These are phyloP conservation scores for Tagetes erecta DNA, from an alignment of 129 eudicot species.

Conservation along the genomic window DNA sequence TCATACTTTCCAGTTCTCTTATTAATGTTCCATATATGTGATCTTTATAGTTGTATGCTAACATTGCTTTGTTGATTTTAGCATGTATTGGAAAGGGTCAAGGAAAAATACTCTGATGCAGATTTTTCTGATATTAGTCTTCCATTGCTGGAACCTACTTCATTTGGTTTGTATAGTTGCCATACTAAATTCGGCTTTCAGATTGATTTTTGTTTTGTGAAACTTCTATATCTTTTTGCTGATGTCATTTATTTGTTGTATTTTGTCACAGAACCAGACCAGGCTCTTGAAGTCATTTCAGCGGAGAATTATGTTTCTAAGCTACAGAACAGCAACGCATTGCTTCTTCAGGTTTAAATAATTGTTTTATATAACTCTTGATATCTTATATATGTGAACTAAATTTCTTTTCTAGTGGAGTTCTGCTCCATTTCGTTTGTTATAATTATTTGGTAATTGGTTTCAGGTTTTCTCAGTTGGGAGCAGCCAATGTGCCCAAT, in stretches of 20 bases:
- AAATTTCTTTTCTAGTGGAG: not conserved
- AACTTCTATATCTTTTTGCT: not conserved
- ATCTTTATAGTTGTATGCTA: conserved; percentile 3
- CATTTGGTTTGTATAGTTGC: conserved; percentile 55
- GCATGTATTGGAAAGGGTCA: conserved; percentile 59
- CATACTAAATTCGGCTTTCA: conserved; percentile 3
- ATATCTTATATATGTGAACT: conserved; percentile 3
- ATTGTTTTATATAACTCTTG: conserved; percentile 10
- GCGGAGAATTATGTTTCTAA: conserved; percentile 53
- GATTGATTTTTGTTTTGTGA: conserved; percentile 3
- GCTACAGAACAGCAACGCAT: conserved; percentile 47
- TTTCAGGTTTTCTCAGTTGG: conserved; percentile 75
- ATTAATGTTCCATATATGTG: not conserved
- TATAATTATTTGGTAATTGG: conserved; percentile 1
- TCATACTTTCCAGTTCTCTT: not conserved
- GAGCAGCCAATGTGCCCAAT: conserved; percentile 69
- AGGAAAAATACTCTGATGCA: conserved; percentile 50
- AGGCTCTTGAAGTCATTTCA: conserved; percentile 41
- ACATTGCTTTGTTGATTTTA: conserved; percentile 31
- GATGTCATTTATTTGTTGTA: conserved; percentile 17
- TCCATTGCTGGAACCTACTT: conserved; percentile 61
- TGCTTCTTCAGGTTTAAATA: conserved; percentile 67
- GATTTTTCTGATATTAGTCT: conserved; percentile 51
- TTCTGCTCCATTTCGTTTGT: not conserved
- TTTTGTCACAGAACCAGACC: conserved; percentile 48